A percentile compares a stretch with the other conserved stretches of the same genome.
Evolutionary conservation across 2,329 filamentous ascomycete genomes (phyloP).

Genomic region (Colletotrichum sp.): DNA sequence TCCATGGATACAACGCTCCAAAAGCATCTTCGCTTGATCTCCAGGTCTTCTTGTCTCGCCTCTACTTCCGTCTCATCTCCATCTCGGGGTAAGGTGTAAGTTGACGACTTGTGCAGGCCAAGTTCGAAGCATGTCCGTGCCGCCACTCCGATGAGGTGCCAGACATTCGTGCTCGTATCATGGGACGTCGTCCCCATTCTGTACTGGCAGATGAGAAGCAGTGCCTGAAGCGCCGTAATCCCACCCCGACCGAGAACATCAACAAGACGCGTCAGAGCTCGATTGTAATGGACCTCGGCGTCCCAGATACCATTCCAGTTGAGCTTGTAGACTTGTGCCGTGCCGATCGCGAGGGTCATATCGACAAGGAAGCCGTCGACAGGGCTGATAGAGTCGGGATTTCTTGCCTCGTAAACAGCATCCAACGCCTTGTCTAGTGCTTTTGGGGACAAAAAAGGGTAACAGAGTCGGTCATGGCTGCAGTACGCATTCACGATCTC

Average conservation of each 20-base stretch:
- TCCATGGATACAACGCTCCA: constrained; percentile 48
- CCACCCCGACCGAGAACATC: constrained; percentile 40
- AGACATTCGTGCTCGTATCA: constrained; percentile 43
- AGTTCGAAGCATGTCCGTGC: constrained; percentile 45
- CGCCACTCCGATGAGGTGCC: constrained; percentile 49
- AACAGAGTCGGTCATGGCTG: constrained; percentile 46
- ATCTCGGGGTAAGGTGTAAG: constrained; percentile 26
- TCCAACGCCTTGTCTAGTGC: constrained; percentile 31
- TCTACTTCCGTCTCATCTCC: not conserved
- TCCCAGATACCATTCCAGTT: constrained; percentile 48
- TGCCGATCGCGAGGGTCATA: constrained; percentile 49
- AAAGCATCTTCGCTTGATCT: constrained; percentile 43
- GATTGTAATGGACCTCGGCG: constrained; percentile 44
- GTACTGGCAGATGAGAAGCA: constrained; percentile 48
- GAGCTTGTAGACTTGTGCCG: constrained; percentile 46
- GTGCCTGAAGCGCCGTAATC: constrained; percentile 42
- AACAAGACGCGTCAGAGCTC: constrained; percentile 40
- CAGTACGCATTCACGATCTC: constrained; percentile 45
- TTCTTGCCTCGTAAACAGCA: constrained; percentile 33
- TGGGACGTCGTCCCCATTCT: constrained; percentile 43
- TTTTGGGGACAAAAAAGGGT: constrained; percentile 42
- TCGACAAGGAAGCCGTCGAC: constrained; percentile 45
- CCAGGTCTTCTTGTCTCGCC: constrained; percentile 28
- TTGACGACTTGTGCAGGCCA: constrained; percentile 43
- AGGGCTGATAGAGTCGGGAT: constrained; percentile 18